Evolutionary conservation across 805 yeast species (phyloP).

Genomic region (Candida namnaoensis): DNA sequence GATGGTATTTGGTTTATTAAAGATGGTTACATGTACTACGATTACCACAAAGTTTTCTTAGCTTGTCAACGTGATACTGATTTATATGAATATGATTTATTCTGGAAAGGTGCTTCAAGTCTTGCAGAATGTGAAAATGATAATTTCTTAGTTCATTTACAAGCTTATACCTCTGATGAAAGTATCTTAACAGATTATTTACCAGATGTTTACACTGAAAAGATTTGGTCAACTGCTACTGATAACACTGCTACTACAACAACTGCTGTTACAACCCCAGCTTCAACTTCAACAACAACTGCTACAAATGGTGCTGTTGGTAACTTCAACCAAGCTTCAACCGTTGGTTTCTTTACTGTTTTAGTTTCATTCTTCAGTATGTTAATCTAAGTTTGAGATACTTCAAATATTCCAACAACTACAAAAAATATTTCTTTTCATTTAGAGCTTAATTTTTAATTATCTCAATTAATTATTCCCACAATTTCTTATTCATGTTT

Average conservation of each 20-base stretch:
- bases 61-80: slow-evolving; percentile 10
- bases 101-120: slow-evolving; percentile 16
- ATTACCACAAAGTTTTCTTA: slow-evolving; percentile 12
- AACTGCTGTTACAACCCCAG: neutral
- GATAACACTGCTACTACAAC: slow-evolving; percentile 13
- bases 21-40: slow-evolving; percentile 5
- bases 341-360: neutral
- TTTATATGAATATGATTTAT: slow-evolving; percentile 5
- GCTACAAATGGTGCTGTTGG: neutral
- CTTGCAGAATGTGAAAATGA: slow-evolving; percentile 8
- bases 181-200: slow-evolving; percentile 5
- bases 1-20: slow-evolving; percentile 11
- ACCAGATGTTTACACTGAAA: slow-evolving; percentile 9
- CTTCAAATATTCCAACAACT: too few species aligned
- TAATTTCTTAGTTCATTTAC: slow-evolving; percentile 11
- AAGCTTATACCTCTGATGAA: slow-evolving; percentile 4
- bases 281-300: slow-evolving; percentile 1
- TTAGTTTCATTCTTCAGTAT: neutral
- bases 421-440: too few species aligned
- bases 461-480: too few species aligned
- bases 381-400: too few species aligned
- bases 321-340: neutral
- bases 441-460: too few species aligned
- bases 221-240: slow-evolving; percentile 12
- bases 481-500: too few species aligned